A percentile compares a stretch with the other conserved stretches of the same genome.
Conservation (phyloP, 805 yeast genomes). For the Isabelozyma pseudorhagii region DNA sequence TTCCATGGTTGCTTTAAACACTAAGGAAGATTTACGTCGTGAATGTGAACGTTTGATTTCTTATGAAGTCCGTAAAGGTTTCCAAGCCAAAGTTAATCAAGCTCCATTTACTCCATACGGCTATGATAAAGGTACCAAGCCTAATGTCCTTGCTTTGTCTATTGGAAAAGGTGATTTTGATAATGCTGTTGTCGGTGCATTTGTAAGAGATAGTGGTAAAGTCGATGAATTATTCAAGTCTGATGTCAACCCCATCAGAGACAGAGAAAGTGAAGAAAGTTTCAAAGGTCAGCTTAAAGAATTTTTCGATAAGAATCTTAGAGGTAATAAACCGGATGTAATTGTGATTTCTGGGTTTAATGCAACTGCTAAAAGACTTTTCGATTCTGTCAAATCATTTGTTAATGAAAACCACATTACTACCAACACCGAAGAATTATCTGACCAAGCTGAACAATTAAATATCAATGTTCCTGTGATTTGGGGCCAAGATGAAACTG, state of each 20-base stretch:
- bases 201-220: slow-evolving; percentile 76
- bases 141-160: slow-evolving; percentile 77
- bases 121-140: slow-evolving; percentile 74
- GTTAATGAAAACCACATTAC: slow-evolving; percentile 53
- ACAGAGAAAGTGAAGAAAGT: slow-evolving; percentile 38
- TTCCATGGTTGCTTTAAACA: slow-evolving; percentile 64
- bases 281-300: slow-evolving; percentile 64
- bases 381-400: slow-evolving; percentile 52
- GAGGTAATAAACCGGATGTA: slow-evolving; percentile 68
- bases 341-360: slow-evolving; percentile 87
- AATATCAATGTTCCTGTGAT: slow-evolving; percentile 48
- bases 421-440: slow-evolving; percentile 47
- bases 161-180: slow-evolving; percentile 82
- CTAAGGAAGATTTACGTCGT: slow-evolving; percentile 78
- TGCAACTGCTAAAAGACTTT: slow-evolving; percentile 63
- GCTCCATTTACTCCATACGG: slow-evolving; percentile 89
- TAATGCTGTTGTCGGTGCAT: slow-evolving; percentile 84
- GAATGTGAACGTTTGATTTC: slow-evolving; percentile 72
- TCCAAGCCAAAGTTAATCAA: slow-evolving; percentile 76
- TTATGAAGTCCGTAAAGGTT: slow-evolving; percentile 64
- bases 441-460: slow-evolving; percentile 29
- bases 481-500: slow-evolving; percentile 92
- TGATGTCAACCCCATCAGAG: slow-evolving; percentile 61
- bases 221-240: slow-evolving; percentile 75
- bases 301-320: slow-evolving; percentile 59